Evolutionary conservation across 1,139 yeast species (phyloP).

Genomic region (Hyphopichia buzzinii): DNA sequence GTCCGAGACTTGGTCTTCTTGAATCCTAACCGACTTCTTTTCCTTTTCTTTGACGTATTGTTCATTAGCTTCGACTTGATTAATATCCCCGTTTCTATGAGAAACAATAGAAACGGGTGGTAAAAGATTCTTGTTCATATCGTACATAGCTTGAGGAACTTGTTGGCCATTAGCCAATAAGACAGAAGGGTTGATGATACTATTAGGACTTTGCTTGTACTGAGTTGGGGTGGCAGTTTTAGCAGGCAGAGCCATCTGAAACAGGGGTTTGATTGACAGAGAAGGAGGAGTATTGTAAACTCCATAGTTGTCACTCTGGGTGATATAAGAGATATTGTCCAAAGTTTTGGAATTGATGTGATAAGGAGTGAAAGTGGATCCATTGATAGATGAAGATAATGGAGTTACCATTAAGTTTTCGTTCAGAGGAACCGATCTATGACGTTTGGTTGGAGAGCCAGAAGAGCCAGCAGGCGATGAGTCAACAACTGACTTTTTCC

Average conservation of each 20-base stretch:
- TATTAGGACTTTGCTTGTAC: neutral
- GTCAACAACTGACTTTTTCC: conserved; percentile 6
- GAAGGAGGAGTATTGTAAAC: conserved; percentile 19
- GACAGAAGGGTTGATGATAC: neutral
- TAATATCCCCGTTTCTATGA: neutral
- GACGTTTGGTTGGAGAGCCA: conserved; percentile 8
- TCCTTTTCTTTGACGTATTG: neutral
- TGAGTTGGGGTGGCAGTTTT: neutral
- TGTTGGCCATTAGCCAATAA: neutral
- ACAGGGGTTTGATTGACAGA: conserved; percentile 6
- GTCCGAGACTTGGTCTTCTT: neutral
- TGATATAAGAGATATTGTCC: conserved; percentile 35
- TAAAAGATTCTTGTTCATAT: conserved; percentile 21
- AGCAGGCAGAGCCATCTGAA: neutral
- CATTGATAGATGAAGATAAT: conserved; percentile 16
- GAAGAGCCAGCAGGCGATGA: conserved; percentile 4
- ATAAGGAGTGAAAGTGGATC: conserved; percentile 18
- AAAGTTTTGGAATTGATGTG: conserved; percentile 33
- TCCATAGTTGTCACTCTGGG: conserved; percentile 12
- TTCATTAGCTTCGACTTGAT: neutral
- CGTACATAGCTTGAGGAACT: neutral
- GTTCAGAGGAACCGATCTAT: conserved; percentile 8
- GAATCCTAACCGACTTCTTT: neutral
- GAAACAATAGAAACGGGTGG: conserved; percentile 28
- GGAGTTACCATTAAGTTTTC: conserved; percentile 20